Evolutionary conservation across 2,329 filamentous ascomycete species (phyloP).

Genomic region (Neopestalotiopsis clavispora): DNA sequence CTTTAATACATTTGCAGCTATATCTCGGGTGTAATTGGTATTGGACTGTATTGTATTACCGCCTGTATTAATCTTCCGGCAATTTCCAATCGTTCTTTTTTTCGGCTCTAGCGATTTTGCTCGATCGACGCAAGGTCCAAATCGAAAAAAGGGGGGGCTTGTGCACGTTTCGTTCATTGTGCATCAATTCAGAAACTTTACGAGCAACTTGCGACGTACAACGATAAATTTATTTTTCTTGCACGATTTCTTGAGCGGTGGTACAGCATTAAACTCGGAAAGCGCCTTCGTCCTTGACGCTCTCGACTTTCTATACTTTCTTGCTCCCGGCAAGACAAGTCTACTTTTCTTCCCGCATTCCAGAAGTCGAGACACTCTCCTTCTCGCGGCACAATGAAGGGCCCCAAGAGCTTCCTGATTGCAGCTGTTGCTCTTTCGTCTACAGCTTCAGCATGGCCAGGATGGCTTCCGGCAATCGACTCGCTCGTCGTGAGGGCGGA

Average conservation of each 20-base stretch:
- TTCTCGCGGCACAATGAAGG: conserved; percentile 49
- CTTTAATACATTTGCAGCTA: neutral
- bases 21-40: neutral
- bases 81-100: conserved; percentile 6
- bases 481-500: conserved; percentile 57
- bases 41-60: neutral
- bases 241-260: conserved; percentile 17
- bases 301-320: neutral
- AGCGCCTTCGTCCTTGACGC: neutral
- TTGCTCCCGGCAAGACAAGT: conserved; percentile 18
- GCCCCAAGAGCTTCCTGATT: conserved; percentile 51
- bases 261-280: conserved; percentile 11
- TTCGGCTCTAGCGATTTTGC: neutral
- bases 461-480: conserved; percentile 59
- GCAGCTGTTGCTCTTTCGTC: conserved; percentile 57
- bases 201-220: conserved; percentile 12
- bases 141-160: conserved; percentile 10
- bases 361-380: conserved; percentile 28
- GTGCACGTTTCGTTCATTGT: neutral
- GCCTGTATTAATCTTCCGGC: conserved; percentile 8
- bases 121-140: neutral
- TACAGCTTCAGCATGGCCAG: conserved; percentile 60
- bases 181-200: conserved; percentile 8
- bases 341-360: conserved; percentile 25
- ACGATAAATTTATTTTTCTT: conserved; percentile 15